phyloP scores from a whole-genome alignment of 768 basidiomycete genomes.

The Filobasidium floriforme region DNA sequence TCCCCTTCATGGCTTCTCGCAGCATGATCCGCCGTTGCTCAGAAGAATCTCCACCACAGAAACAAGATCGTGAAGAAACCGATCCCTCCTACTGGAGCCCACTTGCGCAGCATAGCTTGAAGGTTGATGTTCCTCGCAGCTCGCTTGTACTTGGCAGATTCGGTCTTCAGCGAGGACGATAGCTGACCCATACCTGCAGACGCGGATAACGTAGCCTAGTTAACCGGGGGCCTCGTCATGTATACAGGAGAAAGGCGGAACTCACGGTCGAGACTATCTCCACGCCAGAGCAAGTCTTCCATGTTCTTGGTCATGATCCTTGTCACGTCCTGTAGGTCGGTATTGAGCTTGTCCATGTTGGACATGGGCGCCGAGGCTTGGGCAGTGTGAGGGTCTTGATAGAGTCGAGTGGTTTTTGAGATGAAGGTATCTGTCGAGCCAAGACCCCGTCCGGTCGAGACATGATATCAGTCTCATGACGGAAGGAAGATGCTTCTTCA shows the following conservation, averaged over 20 bases:
- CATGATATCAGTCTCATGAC: not conserved
- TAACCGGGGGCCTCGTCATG: not conserved
- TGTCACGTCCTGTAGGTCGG: conserved; percentile 94
- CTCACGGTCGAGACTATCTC: conserved; percentile 91
- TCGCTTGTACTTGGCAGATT: conserved; percentile 95
- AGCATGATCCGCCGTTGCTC: not conserved
- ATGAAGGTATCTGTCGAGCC: conserved; percentile 80
- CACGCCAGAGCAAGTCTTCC: conserved; percentile 97
- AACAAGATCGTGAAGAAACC: conserved; percentile 59
- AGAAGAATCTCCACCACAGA: conserved; percentile 53
- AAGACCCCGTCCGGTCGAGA: not conserved
- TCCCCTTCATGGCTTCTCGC: too few species aligned
- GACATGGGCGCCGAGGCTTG: conserved; percentile 59
- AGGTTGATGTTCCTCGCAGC: conserved; percentile 90
- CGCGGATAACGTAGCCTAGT: not conserved
- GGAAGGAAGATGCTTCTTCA: not conserved
- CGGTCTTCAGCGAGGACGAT: conserved; percentile 84
- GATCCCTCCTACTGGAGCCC: conserved; percentile 82
- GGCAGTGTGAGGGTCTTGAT: conserved; percentile 78
- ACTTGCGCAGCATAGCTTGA: conserved; percentile 87
- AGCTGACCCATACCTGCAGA: conserved; percentile 86
- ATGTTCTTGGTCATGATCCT: conserved; percentile 99
- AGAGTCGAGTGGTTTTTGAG: conserved; percentile 91
- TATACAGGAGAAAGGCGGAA: conserved; percentile 22
- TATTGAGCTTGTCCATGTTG: conserved; percentile 78